These are phyloP conservation scores for Lactifluus volemus DNA, from an alignment of 768 basidiomycete genomes.

Conservation along the genomic window DNA sequence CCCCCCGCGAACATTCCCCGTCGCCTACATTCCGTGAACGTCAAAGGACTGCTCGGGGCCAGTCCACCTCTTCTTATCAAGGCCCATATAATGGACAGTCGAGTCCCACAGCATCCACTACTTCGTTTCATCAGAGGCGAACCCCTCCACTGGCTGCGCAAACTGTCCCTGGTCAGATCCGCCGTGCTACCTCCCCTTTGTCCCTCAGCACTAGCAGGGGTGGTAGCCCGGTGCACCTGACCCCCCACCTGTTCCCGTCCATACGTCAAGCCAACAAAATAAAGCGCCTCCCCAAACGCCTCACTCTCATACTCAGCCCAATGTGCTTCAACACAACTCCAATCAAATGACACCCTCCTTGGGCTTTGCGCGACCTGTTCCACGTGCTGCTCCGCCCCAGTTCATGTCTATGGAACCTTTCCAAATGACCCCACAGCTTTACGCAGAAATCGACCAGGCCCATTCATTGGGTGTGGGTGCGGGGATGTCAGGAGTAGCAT, in stretches of 20 bases:
- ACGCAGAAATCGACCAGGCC: slow-evolving; percentile 17
- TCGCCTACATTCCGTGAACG: slow-evolving; percentile 19
- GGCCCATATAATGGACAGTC: slow-evolving; percentile 12
- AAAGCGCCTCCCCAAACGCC: slow-evolving; percentile 1
- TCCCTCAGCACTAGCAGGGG: slow-evolving; percentile 16
- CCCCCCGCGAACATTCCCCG: slow-evolving; percentile 18
- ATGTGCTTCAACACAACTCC: slow-evolving; percentile 6
- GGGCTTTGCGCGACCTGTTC: slow-evolving; percentile 13
- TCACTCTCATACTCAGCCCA: slow-evolving; percentile 9
- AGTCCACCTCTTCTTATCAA: slow-evolving; percentile 15
- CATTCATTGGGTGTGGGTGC: slow-evolving; percentile 9
- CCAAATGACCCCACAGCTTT: slow-evolving; percentile 12
- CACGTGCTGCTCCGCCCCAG: slow-evolving; percentile 9
- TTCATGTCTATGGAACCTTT: slow-evolving; percentile 10
- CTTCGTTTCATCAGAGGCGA: slow-evolving; percentile 18
- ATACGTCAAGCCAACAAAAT: slow-evolving; percentile 10
- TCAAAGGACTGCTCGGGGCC: slow-evolving; percentile 14
- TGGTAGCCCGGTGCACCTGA: slow-evolving; percentile 15
- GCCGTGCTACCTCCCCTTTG: slow-evolving; percentile 17
- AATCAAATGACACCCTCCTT: slow-evolving; percentile 12
- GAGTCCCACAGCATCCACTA: slow-evolving; percentile 17
- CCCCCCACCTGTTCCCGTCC: slow-evolving; percentile 9
- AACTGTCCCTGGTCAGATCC: slow-evolving; percentile 15
- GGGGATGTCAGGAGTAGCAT: slow-evolving; percentile 17
- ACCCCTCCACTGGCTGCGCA: slow-evolving; percentile 18